Base-by-base conservation (phyloP, 2,329 filamentous ascomycete species). In the Setomelanomma holmii region DNA sequence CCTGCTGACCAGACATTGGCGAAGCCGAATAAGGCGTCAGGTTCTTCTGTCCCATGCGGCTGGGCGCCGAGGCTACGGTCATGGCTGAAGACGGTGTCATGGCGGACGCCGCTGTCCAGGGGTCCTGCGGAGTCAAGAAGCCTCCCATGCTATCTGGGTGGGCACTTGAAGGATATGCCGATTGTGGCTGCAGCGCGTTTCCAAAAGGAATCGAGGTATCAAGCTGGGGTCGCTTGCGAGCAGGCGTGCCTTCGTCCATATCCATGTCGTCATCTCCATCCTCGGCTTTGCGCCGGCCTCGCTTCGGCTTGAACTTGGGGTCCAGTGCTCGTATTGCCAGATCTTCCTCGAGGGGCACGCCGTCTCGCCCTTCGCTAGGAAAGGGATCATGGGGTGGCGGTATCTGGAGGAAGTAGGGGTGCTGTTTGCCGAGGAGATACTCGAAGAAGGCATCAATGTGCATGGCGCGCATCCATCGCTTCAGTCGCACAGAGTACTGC, bases 391-490 rank as follows among this genome's bases (percentile, higher is more conserved):
- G 79, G 12, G 83, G 81, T 5, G 82, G 78, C 0, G 92, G 92
- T 20, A 96, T 83, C 30, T 91, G 84, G 14, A 84, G 87, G 79
- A 89, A 96, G 74, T 97, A 97, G 0, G 85, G 77, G 73, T 96
- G 91, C 21, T 84, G 79, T 58, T 91, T 91, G 42, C 86, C 86
- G 56, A 93, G 82, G 17, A 96, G 84, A 71, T 91, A 97, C 71
- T 96, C 91, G 67, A 96, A 97, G 72, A 97, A 97, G 10, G 91
- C 90, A 79, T 96, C 91, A 45, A 96, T 86, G 72, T 96, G 93
- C 89, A 96, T 93, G 4, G 92, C 93, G 71, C 91, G 91, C 90
- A 97, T 95, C 93, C 93, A 97, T 69, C 93, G 88, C 90, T 97
- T 97, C 51, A 97, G 78, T 52, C 93, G 85, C 40, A 97, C 93